Base-by-base conservation (phyloP, 805 yeast genomes). In the Kodamaea leandrae region DNA sequence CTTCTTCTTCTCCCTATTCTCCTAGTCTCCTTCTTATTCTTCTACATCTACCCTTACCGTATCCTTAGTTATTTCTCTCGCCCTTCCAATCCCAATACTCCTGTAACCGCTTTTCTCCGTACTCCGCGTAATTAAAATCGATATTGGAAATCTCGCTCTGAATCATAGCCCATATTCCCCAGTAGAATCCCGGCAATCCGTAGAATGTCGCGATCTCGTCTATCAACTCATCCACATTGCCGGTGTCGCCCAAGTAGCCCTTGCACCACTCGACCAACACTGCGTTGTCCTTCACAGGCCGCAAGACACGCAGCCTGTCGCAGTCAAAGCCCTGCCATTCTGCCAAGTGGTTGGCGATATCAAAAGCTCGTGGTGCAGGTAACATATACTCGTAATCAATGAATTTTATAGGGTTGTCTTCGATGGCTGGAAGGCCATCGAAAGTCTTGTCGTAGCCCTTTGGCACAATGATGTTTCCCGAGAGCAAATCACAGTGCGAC, bases 311-410 rank as follows among this genome's bases (percentile, higher is more conserved):
- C 9, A 68, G 57, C 17, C 74, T 69, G 48, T 80, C 80, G 57
- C 93, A 85, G 46, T 81, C 79, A 51, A 83, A 83, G 2, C 93
- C 93, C 57, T 84, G 93, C 88, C 90, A 82, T 56, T 82, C 89
- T 55, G 81, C 80, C 48, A 82, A 77, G 58, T 82, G 89, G 49
- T 82, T 82, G 10, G 88, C 83, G 16, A 83, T 79, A 53, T 82
- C 89, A 54, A 82, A 82, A 0, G 85, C 88, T 35, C 89, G 60
- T 4, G 88, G 86, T 2, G 83, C 84, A 8, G 82, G 82, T 46
- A 79, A 68, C 77, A 83, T 77, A 51, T 82, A 82, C 61, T 82
- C 89, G 53, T 82, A 82, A 54, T 82, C 89, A 34, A 82, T 82
- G 50, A 82, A 81, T 10, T 77, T 69, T 10, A 81, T 67, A 0